Evolutionary conservation across 805 yeast genomes (phyloP).

Genomic region (Kuraishia hungarica): DNA sequence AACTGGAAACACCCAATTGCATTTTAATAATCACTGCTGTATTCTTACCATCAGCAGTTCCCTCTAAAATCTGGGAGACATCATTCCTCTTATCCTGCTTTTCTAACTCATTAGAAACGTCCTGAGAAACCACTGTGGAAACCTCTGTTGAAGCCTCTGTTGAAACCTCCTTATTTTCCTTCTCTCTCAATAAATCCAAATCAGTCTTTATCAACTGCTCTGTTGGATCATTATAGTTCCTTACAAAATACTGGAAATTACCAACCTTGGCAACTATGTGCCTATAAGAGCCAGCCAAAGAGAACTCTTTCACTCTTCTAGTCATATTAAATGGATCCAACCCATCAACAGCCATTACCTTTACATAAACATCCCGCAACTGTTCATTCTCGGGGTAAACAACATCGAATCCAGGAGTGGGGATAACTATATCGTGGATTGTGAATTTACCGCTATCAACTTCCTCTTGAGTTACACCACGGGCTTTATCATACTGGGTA

Average conservation of each 20-base stretch:
- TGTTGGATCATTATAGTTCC: slow-evolving; percentile 53
- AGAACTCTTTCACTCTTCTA: slow-evolving; percentile 79
- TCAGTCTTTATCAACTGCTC: slow-evolving; percentile 79
- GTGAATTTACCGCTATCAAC: slow-evolving; percentile 45
- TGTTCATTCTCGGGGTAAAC: slow-evolving; percentile 66
- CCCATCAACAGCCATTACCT: slow-evolving; percentile 70
- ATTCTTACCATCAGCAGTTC: slow-evolving; percentile 32
- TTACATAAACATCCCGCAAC: slow-evolving; percentile 53
- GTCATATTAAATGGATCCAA: slow-evolving; percentile 82
- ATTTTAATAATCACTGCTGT: slow-evolving; percentile 69
- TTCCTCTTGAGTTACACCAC: slow-evolving; percentile 70
- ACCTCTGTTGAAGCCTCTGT: too few relatives aligned
- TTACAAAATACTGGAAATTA: slow-evolving; percentile 50
- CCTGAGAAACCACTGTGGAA: too few relatives aligned
- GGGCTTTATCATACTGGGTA: slow-evolving; percentile 54
- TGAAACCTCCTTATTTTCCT: slow-evolving; percentile 10
- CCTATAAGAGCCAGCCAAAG: slow-evolving; percentile 88
- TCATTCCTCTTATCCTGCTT: slow-evolving; percentile 2
- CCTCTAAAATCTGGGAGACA: slow-evolving; percentile 19
- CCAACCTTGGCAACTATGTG: slow-evolving; percentile 58
- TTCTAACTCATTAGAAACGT: slow-evolving; percentile 4
- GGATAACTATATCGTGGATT: slow-evolving; percentile 81
- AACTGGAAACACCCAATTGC: slow-evolving; percentile 77
- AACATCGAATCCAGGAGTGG: slow-evolving; percentile 97
- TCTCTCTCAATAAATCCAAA: slow-evolving; percentile 39